Conservation (phyloP, 257 asterid species). For the Solanum bukasovii region DNA sequence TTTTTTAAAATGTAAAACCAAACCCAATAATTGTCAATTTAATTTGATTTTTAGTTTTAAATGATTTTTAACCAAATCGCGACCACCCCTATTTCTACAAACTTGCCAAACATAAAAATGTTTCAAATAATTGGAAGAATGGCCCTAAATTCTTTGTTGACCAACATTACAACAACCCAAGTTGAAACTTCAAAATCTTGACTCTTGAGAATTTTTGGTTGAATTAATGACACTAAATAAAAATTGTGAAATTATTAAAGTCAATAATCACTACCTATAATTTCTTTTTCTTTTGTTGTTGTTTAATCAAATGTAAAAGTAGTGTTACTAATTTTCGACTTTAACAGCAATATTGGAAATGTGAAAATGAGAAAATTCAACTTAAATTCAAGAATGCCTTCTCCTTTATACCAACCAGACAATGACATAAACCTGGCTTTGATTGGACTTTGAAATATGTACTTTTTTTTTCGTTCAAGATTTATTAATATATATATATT, state of each 20-base stretch:
- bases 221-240: neutral
- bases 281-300: neutral
- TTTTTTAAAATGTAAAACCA: neutral
- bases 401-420: neutral
- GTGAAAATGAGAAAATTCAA: neutral
- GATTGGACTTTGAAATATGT: neutral
- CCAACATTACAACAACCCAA: neutral
- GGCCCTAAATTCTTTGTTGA: neutral
- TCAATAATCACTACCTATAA: neutral
- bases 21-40: neutral
- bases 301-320: neutral
- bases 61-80: neutral
- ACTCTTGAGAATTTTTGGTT: neutral
- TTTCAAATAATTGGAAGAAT: neutral
- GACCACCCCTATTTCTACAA: neutral
- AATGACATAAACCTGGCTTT: neutral
- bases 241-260: neutral
- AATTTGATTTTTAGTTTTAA: neutral
- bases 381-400: neutral
- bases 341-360: neutral
- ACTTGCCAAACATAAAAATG: neutral
- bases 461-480: neutral
- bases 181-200: neutral
- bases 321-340: neutral
- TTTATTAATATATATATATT: neutral